Conservation (phyloP, 2,329 filamentous ascomycete genomes). For the Diaporthe australafricana region DNA sequence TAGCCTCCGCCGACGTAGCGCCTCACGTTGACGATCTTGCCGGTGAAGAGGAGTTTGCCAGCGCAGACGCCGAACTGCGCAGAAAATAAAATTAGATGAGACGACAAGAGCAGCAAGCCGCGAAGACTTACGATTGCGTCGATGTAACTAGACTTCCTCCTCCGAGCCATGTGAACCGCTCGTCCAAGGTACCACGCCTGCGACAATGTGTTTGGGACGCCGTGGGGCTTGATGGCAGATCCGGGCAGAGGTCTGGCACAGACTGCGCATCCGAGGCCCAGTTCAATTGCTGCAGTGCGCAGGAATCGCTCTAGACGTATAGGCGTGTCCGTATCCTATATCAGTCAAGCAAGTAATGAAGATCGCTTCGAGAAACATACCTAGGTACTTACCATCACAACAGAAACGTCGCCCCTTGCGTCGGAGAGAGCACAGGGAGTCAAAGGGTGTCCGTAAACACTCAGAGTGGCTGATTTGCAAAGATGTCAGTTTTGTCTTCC, state of each 20-base stretch:
- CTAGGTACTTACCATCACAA: conserved; percentile 50
- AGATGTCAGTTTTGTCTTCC: conserved; percentile 24
- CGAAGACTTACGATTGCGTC: conserved; percentile 42
- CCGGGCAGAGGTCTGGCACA: conserved; percentile 49
- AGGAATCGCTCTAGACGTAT: conserved; percentile 50
- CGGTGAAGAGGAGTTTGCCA: conserved; percentile 51
- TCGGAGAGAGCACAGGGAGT: conserved; percentile 52
- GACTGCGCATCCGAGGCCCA: conserved; percentile 52
- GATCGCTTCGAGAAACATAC: neutral
- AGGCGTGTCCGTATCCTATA: conserved; percentile 49
- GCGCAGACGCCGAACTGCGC: conserved; percentile 26
- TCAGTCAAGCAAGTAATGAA: neutral
- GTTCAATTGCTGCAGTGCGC: conserved; percentile 50
- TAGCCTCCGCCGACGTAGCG: conserved; percentile 53
- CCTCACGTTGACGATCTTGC: conserved; percentile 55
- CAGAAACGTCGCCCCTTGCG: conserved; percentile 49
- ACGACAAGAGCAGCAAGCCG: conserved; percentile 38
- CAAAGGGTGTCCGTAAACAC: conserved; percentile 52
- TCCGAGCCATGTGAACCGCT: conserved; percentile 46
- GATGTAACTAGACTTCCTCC: conserved; percentile 44
- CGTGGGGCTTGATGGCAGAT: conserved; percentile 47
- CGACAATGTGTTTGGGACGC: conserved; percentile 49
- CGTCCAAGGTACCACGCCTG: conserved; percentile 50
- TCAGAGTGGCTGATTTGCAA: conserved; percentile 54
- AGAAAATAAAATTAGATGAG: neutral